Conservation (phyloP, 2,329 filamentous ascomycete species). For the Colletotrichum melonis region DNA sequence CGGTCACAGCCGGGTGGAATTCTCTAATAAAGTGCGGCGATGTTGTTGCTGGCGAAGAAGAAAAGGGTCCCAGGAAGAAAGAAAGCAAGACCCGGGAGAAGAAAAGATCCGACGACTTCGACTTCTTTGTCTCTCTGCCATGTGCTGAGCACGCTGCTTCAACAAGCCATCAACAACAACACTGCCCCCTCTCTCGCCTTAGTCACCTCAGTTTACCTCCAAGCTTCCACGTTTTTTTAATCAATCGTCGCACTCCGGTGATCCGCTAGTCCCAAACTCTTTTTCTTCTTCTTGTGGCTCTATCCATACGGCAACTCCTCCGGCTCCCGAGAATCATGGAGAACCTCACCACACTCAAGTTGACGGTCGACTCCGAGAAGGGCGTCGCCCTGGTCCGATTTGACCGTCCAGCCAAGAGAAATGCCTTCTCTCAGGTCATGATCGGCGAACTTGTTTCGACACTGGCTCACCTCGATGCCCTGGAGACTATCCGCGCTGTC, state of each 20-base stretch:
- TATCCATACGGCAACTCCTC: not conserved
- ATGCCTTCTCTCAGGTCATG: constrained; percentile 66
- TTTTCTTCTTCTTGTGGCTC: not conserved
- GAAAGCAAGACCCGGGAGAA: not conserved
- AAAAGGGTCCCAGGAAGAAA: not conserved
- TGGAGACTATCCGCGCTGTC: constrained; percentile 46
- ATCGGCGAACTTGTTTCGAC: constrained; percentile 55
- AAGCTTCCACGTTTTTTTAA: not conserved
- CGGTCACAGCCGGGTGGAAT: constrained; percentile 5
- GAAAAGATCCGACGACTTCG: not conserved
- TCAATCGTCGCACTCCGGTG: not conserved
- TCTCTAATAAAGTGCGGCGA: not conserved
- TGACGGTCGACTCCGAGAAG: constrained; percentile 27
- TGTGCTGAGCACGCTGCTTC: constrained; percentile 6
- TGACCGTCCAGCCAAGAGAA: constrained; percentile 66
- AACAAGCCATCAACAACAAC: not conserved
- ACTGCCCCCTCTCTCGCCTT: not conserved
- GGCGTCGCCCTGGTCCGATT: constrained; percentile 33
- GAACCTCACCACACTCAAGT: constrained; percentile 23
- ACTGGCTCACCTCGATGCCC: constrained; percentile 30
- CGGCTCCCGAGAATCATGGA: constrained; percentile 23
- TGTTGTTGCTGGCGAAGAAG: constrained; percentile 21
- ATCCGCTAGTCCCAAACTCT: not conserved
- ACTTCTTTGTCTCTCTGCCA: constrained; percentile 18
- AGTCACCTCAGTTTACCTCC: not conserved